Evolutionary conservation across 2,329 filamentous ascomycete species (phyloP).

Genomic region (Colletotrichum musicola): DNA sequence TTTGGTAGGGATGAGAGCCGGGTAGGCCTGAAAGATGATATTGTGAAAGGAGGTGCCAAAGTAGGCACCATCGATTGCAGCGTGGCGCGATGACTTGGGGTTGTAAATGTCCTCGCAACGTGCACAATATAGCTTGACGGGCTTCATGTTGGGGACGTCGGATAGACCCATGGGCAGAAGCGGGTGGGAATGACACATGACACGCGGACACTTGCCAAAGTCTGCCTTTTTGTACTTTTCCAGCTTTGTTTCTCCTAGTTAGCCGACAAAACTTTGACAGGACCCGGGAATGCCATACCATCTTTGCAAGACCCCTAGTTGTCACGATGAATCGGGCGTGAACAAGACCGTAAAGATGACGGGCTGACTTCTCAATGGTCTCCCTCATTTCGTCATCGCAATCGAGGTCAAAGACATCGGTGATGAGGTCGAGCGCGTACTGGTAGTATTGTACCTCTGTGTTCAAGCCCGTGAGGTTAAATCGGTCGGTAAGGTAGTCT

Average conservation of each 20-base stretch:
- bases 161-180: constrained; percentile 95
- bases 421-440: constrained; percentile 96
- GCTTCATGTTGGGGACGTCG: constrained; percentile 87
- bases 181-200: constrained; percentile 93
- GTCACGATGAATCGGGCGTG: constrained; percentile 98
- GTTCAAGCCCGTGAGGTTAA: constrained; percentile 97
- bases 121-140: constrained; percentile 96
- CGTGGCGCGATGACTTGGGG: constrained; percentile 96
- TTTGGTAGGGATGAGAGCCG: constrained; percentile 88
- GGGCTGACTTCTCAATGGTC: constrained; percentile 96
- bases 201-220: constrained; percentile 97
- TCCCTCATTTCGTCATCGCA: constrained; percentile 99
- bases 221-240: constrained; percentile 99
- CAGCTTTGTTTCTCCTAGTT: constrained; percentile 67
- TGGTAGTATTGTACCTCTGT: constrained; percentile 99
- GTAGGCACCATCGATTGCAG: constrained; percentile 95
- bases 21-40: constrained; percentile 98
- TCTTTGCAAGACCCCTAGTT: constrained; percentile 92
- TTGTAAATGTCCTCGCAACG: constrained; percentile 99
- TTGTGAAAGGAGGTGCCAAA: constrained; percentile 99
- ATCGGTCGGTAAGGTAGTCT: constrained; percentile 96
- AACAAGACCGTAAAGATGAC: constrained; percentile 95
- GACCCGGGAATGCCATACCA: constrained; percentile 71
- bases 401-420: constrained; percentile 98
- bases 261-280: neutral